These are phyloP conservation scores for Acanthamoeba triangularis DNA, from an alignment of 208 protist species.

Conservation along the genomic window DNA sequence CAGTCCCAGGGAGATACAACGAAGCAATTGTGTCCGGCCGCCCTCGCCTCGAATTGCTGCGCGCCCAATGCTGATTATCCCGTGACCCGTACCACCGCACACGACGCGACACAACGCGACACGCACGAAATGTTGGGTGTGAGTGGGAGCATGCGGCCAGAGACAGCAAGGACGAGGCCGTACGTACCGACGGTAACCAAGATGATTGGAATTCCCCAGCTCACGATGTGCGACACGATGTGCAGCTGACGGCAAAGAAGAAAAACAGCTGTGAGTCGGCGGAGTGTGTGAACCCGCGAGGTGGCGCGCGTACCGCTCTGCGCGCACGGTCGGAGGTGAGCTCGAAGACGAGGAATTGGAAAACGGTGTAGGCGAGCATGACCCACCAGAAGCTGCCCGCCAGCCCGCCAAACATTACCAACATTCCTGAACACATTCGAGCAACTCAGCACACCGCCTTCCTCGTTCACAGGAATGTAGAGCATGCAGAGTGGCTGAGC, in stretches of 20 bases:
- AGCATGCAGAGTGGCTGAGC: no score
- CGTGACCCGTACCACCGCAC: no score
- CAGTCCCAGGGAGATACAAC: neutral
- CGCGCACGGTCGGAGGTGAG: neutral
- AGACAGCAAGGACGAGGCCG: no score
- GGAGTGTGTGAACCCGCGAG: no score
- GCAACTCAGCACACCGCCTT: no score
- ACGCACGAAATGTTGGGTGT: no score
- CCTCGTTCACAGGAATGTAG: no score
- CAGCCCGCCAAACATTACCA: neutral
- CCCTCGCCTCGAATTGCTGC: constrained; percentile 5
- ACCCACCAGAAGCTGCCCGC: constrained; percentile 62
- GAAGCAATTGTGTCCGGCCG: neutral
- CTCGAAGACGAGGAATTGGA: neutral
- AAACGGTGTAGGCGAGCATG: constrained; percentile 28
- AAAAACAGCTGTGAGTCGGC: no score
- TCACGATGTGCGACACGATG: neutral
- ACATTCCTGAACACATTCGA: neutral
- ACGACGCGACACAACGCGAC: no score
- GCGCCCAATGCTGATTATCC: neutral
- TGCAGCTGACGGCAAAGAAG: neutral
- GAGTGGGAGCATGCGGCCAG: no score
- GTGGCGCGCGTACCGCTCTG: neutral
- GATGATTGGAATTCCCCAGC: neutral
- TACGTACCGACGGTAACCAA: neutral